Base-by-base conservation (phyloP, 306 rosid species). In the Rubus idaeus region DNA sequence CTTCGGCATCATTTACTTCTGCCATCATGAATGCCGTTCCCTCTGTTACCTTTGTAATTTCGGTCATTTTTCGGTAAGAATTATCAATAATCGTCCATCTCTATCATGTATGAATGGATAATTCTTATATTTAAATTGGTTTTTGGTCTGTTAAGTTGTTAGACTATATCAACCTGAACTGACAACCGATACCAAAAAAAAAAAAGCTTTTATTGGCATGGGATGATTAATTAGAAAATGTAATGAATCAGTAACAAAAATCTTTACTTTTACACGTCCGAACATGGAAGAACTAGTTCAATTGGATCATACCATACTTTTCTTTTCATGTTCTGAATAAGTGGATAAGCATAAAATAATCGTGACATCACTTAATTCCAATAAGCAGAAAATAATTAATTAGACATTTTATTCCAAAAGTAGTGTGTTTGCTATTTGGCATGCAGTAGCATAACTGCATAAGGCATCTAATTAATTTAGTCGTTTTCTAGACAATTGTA, bases 1-100 rank as follows among this genome's bases (percentile, higher is more conserved):
- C 97, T 2, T 88, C 97, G 0, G 94, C 97, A 26, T 83, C 97
- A 37, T 91, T 81, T 79, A 46, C 97, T 47, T 86, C 97, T 13
- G 94, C 90, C 40, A 55, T 91, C 64, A 79, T 88, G 90, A 88
- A 91, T 62, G 92, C 94, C 0, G 88, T 86, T 18, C 97, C 94
- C 21, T 91, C 92, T 5, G 67, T 91, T 67, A 91, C 97, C 46
- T 91, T 91, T 78, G 14, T 86, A 14, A 75, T 91, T 23, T 91
- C 97, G 0, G 80, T 86, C 10, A 77, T 88, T 79, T 70, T 86
- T 49, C 70, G 97, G 97, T 89, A 82, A 74, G 35, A 4, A 6
- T 40, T 3, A 65, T 18, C 14, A 40, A 17, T 4, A 30, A 30
- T 30, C 35, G 35, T 23, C 26, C 26, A 23, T 23, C 26, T 23